phyloP scores from a whole-genome alignment of 1,284 basidiomycete species.

The Cerioporus squamosus region DNA sequence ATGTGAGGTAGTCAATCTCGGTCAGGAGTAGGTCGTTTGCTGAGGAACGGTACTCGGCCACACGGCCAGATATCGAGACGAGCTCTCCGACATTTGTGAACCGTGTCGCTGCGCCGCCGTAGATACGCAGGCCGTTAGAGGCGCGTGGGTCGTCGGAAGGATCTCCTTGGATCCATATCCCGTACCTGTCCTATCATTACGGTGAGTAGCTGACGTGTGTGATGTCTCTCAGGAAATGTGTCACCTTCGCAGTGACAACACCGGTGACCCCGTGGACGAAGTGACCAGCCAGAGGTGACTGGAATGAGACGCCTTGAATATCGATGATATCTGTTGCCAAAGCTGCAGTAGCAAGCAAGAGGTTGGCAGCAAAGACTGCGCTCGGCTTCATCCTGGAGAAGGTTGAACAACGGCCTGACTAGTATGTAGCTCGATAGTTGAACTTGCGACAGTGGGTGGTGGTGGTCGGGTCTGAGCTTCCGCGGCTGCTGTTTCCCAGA shows the following conservation, averaged over 20 bases:
- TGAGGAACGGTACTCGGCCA: constrained; percentile 54
- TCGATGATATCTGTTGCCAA: constrained; percentile 42
- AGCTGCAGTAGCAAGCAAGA: neutral
- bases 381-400: neutral
- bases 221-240: constrained; percentile 4
- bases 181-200: constrained; percentile 44
- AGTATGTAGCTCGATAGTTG: too few species aligned
- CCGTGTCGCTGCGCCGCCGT: constrained; percentile 43
- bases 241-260: constrained; percentile 60
- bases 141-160: constrained; percentile 47
- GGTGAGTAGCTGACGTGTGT: neutral
- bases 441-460: too few species aligned
- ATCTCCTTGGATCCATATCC: constrained; percentile 59
- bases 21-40: constrained; percentile 56
- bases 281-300: constrained; percentile 53
- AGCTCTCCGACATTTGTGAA: constrained; percentile 53
- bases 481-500: too few species aligned
- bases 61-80: constrained; percentile 50
- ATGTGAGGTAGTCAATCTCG: constrained; percentile 50
- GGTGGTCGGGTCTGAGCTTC: too few species aligned
- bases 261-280: constrained; percentile 54
- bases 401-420: neutral
- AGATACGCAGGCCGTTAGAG: constrained; percentile 60
- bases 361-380: neutral
- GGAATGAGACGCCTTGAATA: constrained; percentile 57